A percentile compares a stretch with the other conserved stretches of the same genome.
These are phyloP conservation scores for Limonium bicolor DNA, from an alignment of 148 eudicot genomes.

Conservation along the genomic window DNA sequence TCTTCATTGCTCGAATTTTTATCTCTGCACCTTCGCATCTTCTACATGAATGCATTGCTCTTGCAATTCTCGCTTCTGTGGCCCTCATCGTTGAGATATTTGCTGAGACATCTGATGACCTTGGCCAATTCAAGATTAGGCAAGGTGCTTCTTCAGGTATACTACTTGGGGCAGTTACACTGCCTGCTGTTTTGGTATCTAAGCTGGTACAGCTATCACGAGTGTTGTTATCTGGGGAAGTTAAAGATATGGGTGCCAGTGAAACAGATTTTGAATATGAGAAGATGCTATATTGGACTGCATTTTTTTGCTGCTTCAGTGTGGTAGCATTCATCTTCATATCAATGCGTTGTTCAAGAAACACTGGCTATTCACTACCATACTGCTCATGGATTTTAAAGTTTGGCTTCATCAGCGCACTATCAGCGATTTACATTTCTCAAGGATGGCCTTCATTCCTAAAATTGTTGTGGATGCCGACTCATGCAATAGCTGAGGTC, in stretches of 20 bases:
- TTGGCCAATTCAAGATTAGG: conserved; percentile 31
- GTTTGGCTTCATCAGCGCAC: conserved; percentile 5
- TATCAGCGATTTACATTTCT: neutral
- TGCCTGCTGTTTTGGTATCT: conserved; percentile 58
- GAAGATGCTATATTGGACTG: conserved; percentile 53
- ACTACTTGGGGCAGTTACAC: conserved; percentile 62
- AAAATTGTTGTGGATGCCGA: conserved; percentile 38
- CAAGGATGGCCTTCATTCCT: conserved; percentile 28
- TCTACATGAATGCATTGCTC: conserved; percentile 32
- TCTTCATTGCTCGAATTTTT: conserved; percentile 26
- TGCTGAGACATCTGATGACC: conserved; percentile 23
- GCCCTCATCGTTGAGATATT: conserved; percentile 52
- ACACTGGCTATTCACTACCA: conserved; percentile 7
- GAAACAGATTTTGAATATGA: conserved; percentile 44
- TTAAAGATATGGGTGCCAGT: conserved; percentile 33
- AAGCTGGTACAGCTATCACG: conserved; percentile 63
- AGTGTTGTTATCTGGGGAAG: conserved; percentile 28
- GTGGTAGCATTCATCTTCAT: conserved; percentile 41
- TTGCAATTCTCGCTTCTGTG: conserved; percentile 31
- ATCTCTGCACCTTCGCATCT: conserved; percentile 32
- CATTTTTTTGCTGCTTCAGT: conserved; percentile 44
- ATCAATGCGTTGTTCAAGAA: conserved; percentile 12
- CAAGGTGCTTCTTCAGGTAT: conserved; percentile 80
- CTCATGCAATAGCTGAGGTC: conserved; percentile 59
- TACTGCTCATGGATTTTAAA: conserved; percentile 10